Evolutionary conservation across 1,284 basidiomycete species (phyloP).

Genomic region (Prillingera fragicola): DNA sequence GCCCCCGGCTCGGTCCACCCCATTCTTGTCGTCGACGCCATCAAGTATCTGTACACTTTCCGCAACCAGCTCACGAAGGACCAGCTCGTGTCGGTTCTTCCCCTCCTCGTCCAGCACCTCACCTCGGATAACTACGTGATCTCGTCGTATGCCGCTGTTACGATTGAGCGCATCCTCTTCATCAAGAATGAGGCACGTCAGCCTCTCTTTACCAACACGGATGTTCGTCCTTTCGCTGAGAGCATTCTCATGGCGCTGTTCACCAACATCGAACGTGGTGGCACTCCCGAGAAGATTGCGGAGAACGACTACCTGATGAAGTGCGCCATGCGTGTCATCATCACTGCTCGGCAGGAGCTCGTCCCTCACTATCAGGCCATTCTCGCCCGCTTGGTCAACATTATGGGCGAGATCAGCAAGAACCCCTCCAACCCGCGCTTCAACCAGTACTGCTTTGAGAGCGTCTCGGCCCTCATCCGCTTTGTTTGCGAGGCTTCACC

Average conservation of each 20-base stretch:
- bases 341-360: slow-evolving; percentile 76
- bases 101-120: slow-evolving; percentile 80
- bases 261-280: slow-evolving; percentile 72
- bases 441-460: slow-evolving; percentile 96
- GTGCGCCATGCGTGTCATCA: slow-evolving; percentile 89
- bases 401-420: slow-evolving; percentile 80
- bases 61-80: slow-evolving; percentile 93
- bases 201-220: slow-evolving; percentile 71
- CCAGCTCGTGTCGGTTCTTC: slow-evolving; percentile 85
- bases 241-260: slow-evolving; percentile 72
- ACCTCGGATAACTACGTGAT: slow-evolving; percentile 74
- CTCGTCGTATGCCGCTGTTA: slow-evolving; percentile 57
- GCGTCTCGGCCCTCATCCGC: slow-evolving; percentile 82
- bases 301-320: slow-evolving; percentile 99
- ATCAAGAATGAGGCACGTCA: slow-evolving; percentile 67
- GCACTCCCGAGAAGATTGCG: slow-evolving; percentile 85
- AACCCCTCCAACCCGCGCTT: slow-evolving; percentile 98
- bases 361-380: slow-evolving; percentile 63
- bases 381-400: slow-evolving; percentile 68
- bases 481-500: slow-evolving; percentile 72
- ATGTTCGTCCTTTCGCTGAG: slow-evolving; percentile 76
- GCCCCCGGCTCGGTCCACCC: slow-evolving; percentile 66
- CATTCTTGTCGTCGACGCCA: slow-evolving; percentile 92
- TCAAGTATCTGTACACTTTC: slow-evolving; percentile 90
- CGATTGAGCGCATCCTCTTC: slow-evolving; percentile 80